Conservation (phyloP, 257 asterid species). For the Solanum piurae region DNA sequence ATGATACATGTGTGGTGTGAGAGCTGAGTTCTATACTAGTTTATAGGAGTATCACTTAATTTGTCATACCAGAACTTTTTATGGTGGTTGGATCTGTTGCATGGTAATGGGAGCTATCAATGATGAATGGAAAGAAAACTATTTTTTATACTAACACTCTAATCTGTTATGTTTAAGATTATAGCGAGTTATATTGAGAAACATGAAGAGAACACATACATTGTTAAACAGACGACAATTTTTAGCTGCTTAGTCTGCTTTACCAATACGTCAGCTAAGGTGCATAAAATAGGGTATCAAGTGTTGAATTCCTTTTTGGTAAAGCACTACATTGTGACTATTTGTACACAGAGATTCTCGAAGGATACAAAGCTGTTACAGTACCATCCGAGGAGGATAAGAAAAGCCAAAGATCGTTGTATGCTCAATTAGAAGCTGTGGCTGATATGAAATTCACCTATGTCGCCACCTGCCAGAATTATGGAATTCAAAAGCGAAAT, state of each 20-base stretch:
- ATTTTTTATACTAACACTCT: not conserved
- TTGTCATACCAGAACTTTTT: not conserved
- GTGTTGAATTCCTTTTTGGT: not conserved
- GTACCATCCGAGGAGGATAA: conserved; percentile 68
- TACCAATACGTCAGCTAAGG: not conserved
- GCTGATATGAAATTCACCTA: conserved; percentile 99
- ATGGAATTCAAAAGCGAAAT: conserved; percentile 89
- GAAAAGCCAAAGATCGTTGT: conserved; percentile 89
- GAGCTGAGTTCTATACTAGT: not conserved
- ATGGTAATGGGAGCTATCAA: not conserved
- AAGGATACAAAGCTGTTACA: conserved; percentile 68
- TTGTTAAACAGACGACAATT: not conserved
- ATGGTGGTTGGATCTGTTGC: not conserved
- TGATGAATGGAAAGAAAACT: not conserved
- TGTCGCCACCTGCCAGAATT: conserved; percentile 94
- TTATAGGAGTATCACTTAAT: not conserved
- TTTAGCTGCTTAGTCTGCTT: not conserved
- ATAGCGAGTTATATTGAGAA: not conserved
- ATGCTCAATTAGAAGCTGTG: conserved; percentile 82
- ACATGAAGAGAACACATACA: not conserved
- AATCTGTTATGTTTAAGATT: not conserved
- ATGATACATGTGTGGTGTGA: not conserved
- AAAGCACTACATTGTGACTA: not conserved
- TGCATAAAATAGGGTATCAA: not conserved
- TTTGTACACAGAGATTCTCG: conserved; percentile 53